A percentile compares a stretch with the other conserved stretches of the same genome.
phyloP scores from a whole-genome alignment of 129 eudicot species.

The Ambrosia trifida region DNA sequence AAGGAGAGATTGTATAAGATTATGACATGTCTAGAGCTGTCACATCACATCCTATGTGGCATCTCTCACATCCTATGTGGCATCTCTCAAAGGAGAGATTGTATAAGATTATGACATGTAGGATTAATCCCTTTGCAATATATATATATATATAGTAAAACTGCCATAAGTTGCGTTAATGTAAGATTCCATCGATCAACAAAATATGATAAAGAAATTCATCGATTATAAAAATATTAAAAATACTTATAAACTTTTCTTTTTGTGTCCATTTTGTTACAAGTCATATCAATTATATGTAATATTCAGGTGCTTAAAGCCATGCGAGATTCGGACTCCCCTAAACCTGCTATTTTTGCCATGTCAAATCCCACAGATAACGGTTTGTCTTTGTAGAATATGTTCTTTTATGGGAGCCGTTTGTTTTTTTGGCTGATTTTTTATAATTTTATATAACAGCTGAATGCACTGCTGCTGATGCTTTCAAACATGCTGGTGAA shows the following conservation, averaged over 20 bases:
- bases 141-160: no score
- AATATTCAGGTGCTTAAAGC: constrained; percentile 80
- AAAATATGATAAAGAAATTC: constrained; percentile 14
- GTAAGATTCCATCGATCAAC: neutral
- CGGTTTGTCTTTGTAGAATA: constrained; percentile 52
- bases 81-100: no score
- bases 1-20: no score
- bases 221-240: neutral
- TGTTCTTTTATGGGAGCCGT: constrained; percentile 9
- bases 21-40: no score
- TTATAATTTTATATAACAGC: constrained; percentile 52
- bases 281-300: constrained; percentile 15
- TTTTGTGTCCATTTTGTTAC: neutral
- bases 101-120: no score
- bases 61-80: no score
- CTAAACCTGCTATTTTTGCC: constrained; percentile 93
- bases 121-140: no score
- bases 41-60: no score
- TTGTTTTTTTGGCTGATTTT: neutral
- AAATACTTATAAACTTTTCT: constrained; percentile 1
- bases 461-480: constrained; percentile 96
- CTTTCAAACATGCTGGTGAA: constrained; percentile 92
- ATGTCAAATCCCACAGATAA: constrained; percentile 98
- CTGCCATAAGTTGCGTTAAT: neutral
- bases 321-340: constrained; percentile 78